Evolutionary conservation across 306 rosid genomes (phyloP).

Genomic region (Castanea sativa): DNA sequence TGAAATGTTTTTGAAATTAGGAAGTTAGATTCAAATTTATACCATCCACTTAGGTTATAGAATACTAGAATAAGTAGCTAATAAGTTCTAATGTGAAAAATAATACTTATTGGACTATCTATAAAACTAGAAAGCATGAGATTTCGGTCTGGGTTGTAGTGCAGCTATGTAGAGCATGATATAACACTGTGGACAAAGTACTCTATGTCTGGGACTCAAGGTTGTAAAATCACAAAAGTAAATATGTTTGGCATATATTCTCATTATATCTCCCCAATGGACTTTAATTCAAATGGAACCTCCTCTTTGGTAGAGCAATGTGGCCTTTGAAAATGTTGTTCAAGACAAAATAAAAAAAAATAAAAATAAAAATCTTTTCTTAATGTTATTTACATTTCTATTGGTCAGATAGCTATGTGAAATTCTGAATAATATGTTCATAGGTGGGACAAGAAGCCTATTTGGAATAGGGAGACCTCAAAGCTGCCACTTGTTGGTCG

Average conservation of each 20-base stretch:
- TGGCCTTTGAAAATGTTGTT: too few relatives aligned
- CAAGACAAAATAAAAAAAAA: too few relatives aligned
- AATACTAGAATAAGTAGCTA: neutral
- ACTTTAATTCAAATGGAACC: too few relatives aligned
- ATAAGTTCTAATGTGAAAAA: too few relatives aligned
- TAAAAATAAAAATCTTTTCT: neutral
- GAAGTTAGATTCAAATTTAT: neutral
- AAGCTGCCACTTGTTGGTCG: conserved; percentile 63
- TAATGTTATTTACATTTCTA: conserved; percentile 4
- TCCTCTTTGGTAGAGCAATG: too few relatives aligned
- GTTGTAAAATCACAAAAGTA: neutral
- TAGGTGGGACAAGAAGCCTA: conserved; percentile 87
- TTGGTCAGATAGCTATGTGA: neutral
- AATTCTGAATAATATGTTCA: neutral
- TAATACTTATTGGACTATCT: neutral
- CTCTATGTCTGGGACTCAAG: neutral
- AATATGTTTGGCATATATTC: neutral
- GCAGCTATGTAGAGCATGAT: neutral
- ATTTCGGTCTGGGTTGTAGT: neutral
- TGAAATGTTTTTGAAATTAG: too few relatives aligned
- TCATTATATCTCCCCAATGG: neutral
- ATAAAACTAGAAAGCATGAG: neutral
- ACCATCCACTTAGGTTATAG: neutral
- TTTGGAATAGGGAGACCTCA: conserved; percentile 64
- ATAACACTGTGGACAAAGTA: neutral